Percentiles rank a stretch among this genome's conserved stretches.
These are phyloP conservation scores for Casuarina equisetifolia DNA, from an alignment of 306 rosid genomes.

Conservation along the genomic window DNA sequence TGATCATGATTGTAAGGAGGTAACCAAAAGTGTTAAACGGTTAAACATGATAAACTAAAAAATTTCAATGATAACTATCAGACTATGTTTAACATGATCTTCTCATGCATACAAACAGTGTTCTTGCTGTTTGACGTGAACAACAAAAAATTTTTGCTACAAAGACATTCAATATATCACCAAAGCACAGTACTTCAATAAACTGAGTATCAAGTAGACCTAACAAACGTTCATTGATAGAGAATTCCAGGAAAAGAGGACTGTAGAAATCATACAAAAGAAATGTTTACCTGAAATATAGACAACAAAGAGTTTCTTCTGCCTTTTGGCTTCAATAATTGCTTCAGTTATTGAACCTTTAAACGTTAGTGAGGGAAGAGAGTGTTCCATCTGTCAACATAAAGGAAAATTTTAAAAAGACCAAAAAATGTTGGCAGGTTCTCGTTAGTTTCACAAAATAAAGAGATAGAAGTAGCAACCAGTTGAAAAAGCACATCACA, in stretches of 20 bases:
- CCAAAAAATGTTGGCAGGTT: neutral
- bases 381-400: constrained; percentile 41
- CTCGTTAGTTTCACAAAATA: neutral
- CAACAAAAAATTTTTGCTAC: neutral
- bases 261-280: neutral
- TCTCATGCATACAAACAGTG: no score
- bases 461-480: neutral
- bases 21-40: neutral
- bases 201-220: no score
- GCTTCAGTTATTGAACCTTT: constrained; percentile 54
- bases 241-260: neutral
- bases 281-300: constrained; percentile 46
- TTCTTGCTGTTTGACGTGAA: neutral
- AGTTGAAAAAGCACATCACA: neutral
- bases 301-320: constrained; percentile 58
- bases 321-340: constrained; percentile 56
- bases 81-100: neutral
- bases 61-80: neutral
- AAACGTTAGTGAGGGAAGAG: constrained; percentile 42
- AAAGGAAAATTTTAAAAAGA: neutral
- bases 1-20: neutral
- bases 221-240: neutral
- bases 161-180: neutral
- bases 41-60: neutral
- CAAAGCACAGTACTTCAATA: neutral